Conservation (phyloP, 164 flowering plant species). For the Vitis rupestris region DNA sequence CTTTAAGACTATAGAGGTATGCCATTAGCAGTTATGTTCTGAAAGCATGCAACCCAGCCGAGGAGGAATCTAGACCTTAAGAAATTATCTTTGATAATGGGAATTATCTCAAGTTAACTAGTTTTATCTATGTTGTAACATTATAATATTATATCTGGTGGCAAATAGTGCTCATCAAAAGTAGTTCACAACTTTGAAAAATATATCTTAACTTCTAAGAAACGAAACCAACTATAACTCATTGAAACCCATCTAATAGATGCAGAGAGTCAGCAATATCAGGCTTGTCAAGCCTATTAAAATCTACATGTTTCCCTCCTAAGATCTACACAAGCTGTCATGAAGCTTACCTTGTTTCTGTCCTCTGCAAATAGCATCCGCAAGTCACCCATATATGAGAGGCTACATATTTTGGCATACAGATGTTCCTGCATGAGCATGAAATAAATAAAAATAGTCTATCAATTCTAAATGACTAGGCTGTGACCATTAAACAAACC, state of each 20-base stretch:
- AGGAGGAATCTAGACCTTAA: not conserved
- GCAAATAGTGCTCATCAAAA: not conserved
- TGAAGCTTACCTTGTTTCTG: constrained; percentile 63
- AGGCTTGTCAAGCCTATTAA: not conserved
- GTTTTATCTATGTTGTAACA: not conserved
- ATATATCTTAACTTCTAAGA: not conserved
- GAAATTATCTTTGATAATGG: not conserved
- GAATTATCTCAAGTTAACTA: not conserved
- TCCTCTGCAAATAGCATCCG: constrained; percentile 99
- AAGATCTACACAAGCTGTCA: not conserved
- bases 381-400: constrained; percentile 92
- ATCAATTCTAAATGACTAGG: not conserved
- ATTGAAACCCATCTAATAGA: not conserved
- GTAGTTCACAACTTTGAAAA: not conserved
- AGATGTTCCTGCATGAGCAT: constrained; percentile 68
- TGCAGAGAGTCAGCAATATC: not conserved
- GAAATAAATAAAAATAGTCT: not conserved
- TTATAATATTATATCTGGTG: not conserved
- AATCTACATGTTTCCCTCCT: not conserved
- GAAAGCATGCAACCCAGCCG: not conserved
- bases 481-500: constrained; percentile 40
- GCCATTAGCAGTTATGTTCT: not conserved
- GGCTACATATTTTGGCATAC: constrained; percentile 86
- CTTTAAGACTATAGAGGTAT: not conserved
- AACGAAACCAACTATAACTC: not conserved